Evolutionary conservation across 2,329 filamentous ascomycete species (phyloP).

Genomic region (Ophiostoma sp.): DNA sequence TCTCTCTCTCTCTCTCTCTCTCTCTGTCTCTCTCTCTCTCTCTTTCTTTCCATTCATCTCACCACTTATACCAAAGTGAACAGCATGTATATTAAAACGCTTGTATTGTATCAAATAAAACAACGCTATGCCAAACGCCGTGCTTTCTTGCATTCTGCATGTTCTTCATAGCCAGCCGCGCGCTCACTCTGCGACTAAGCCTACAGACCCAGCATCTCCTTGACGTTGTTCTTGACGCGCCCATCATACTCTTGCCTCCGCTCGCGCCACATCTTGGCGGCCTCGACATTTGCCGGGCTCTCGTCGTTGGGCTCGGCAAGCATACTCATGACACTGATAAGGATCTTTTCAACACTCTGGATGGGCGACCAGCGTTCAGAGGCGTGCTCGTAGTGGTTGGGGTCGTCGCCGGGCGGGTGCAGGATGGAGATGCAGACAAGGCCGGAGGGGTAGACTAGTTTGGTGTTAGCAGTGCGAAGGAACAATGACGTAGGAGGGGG

Average conservation of each 20-base stretch:
- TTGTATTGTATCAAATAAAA: no score
- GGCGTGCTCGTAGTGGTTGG: slow-evolving; percentile 96
- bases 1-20: no score
- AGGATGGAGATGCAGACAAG: slow-evolving; percentile 98
- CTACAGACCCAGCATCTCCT: slow-evolving; percentile 60
- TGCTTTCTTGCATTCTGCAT: no score
- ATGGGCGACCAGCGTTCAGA: slow-evolving; percentile 95
- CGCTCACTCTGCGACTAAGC: no score
- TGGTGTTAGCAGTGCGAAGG: no score
- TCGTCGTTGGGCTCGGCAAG: slow-evolving; percentile 95
- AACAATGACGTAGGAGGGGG: no score
- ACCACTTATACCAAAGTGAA: no score
- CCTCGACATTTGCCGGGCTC: slow-evolving; percentile 92
- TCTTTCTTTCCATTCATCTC: no score
- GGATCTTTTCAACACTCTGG: slow-evolving; percentile 94
- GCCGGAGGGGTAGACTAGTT: slow-evolving; percentile 72
- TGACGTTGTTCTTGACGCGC: slow-evolving; percentile 76
- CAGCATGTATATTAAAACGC: no score
- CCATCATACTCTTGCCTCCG: slow-evolving; percentile 76
- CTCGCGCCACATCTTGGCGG: slow-evolving; percentile 93
- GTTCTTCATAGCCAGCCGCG: no score
- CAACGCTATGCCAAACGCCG: no score
- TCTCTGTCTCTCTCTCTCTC: no score
- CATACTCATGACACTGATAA: slow-evolving; percentile 98
- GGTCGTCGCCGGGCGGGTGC: slow-evolving; percentile 91